A percentile compares a stretch with the other conserved stretches of the same genome.
These are phyloP conservation scores for Bipolaris cookei DNA, from an alignment of 2,329 filamentous ascomycete species.

Conservation along the genomic window DNA sequence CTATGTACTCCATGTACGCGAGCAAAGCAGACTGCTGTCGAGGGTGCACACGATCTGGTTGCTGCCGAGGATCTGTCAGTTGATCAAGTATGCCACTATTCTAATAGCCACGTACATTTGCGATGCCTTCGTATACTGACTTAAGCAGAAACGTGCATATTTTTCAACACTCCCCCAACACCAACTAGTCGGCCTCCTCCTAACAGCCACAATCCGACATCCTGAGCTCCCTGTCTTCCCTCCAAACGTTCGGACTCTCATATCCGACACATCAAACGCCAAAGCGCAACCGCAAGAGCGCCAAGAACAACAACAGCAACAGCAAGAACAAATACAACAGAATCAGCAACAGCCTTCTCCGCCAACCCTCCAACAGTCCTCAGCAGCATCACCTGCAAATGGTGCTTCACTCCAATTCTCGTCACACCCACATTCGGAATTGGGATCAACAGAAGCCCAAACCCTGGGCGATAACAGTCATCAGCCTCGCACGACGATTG, in stretches of 20 bases:
- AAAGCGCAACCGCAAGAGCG: constrained; percentile 21
- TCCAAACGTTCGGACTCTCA: constrained; percentile 39
- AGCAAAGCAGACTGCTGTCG: constrained; percentile 38
- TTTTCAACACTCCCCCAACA: constrained; percentile 66
- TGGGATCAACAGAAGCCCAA: constrained; percentile 44
- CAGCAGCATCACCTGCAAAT: constrained; percentile 41
- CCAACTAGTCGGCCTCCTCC: constrained; percentile 68
- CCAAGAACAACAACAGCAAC: constrained; percentile 7
- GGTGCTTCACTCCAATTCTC: constrained; percentile 32
- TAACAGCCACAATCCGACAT: constrained; percentile 66
- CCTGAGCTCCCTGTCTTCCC: constrained; percentile 71
- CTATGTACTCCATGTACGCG: constrained; percentile 67
- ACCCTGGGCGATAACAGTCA: constrained; percentile 35
- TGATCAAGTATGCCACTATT: constrained; percentile 49
- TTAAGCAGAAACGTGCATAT: constrained; percentile 65
- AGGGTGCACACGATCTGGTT: constrained; percentile 48
- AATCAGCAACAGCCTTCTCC: constrained; percentile 22
- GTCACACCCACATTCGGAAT: constrained; percentile 30
- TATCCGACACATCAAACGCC: constrained; percentile 24
- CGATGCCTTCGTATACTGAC: not conserved
- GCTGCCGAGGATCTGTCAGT: constrained; percentile 49
- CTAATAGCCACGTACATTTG: not conserved
- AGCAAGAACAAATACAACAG: constrained; percentile 5
- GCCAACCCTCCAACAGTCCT: constrained; percentile 13
- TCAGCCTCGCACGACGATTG: constrained; percentile 26